These are phyloP conservation scores for Scheffersomyces lignicola DNA, from an alignment of 1,139 yeast species.

Conservation along the genomic window DNA sequence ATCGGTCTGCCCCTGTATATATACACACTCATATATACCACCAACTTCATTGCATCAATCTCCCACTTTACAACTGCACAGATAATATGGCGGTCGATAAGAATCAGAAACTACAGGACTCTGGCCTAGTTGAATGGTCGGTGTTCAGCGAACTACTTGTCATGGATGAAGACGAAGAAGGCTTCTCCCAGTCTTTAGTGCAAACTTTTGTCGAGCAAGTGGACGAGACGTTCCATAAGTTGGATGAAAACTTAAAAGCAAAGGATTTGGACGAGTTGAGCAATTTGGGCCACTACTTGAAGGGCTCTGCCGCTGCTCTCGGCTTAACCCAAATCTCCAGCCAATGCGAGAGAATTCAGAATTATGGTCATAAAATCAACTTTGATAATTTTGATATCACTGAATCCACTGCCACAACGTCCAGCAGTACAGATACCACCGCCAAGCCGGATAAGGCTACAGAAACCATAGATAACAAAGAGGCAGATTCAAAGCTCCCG, in stretches of 20 bases:
- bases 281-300: slow-evolving; percentile 84
- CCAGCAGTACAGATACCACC: not conserved
- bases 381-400: slow-evolving; percentile 41
- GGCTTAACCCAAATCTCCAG: slow-evolving; percentile 80
- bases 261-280: slow-evolving; percentile 63
- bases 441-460: slow-evolving; percentile 2
- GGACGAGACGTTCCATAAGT: slow-evolving; percentile 70
- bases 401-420: slow-evolving; percentile 5
- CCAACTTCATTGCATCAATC: not conserved
- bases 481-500: slow-evolving; percentile 10
- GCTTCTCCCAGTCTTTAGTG: slow-evolving; percentile 74
- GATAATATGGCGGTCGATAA: slow-evolving; percentile 34
- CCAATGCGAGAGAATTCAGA: slow-evolving; percentile 92
- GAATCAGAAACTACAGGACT: slow-evolving; percentile 39
- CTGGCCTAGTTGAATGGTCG: slow-evolving; percentile 82
- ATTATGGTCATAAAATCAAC: slow-evolving; percentile 64
- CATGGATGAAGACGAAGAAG: slow-evolving; percentile 94
- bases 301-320: slow-evolving; percentile 94
- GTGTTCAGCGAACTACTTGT: slow-evolving; percentile 85
- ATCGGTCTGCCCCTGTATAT: no score
- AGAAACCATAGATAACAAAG: slow-evolving; percentile 13
- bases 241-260: slow-evolving; percentile 54
- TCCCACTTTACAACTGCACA: not conserved
- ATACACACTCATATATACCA: no score
- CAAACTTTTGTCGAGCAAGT: slow-evolving; percentile 90